A percentile compares a stretch with the other conserved stretches of the same genome.
Conservation (phyloP, 805 yeast genomes). For the Kockiozyma suomiensis region DNA sequence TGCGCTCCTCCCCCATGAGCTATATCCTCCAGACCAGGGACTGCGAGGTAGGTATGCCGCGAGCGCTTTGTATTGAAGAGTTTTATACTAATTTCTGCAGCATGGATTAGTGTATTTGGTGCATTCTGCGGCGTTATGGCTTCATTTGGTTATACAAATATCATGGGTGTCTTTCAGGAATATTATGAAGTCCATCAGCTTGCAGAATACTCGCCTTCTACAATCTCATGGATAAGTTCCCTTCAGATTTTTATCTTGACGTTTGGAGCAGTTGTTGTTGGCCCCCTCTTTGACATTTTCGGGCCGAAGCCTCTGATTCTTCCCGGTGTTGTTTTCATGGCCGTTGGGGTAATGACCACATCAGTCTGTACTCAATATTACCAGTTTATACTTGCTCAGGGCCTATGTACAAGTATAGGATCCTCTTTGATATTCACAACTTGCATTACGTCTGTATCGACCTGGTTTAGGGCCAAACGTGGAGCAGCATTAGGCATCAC, state of each 20-base stretch:
- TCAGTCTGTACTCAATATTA: conserved; percentile 47
- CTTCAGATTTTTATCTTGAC: conserved; percentile 38
- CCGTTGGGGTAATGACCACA: conserved; percentile 41
- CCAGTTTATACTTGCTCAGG: conserved; percentile 58
- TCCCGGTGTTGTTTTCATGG: conserved; percentile 33
- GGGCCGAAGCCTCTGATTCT: conserved; percentile 35
- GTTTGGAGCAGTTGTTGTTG: conserved; percentile 36
- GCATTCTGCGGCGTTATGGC: conserved; percentile 59
- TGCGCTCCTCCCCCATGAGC: not conserved
- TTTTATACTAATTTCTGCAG: conserved; percentile 34
- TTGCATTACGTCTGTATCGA: conserved; percentile 49
- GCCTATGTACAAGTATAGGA: conserved; percentile 53
- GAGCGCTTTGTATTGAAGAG: not conserved
- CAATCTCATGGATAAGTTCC: conserved; percentile 42
- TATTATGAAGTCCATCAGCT: conserved; percentile 37
- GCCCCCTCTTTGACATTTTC: conserved; percentile 39
- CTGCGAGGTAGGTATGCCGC: not conserved
- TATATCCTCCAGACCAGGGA: not conserved
- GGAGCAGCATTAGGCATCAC: conserved; percentile 52
- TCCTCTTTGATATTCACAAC: conserved; percentile 49
- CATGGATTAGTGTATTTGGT: conserved; percentile 57
- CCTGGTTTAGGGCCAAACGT: conserved; percentile 50
- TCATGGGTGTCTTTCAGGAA: conserved; percentile 36
- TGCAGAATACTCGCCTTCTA: conserved; percentile 34
- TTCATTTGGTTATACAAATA: conserved; percentile 55